phyloP scores from a whole-genome alignment of 176 grass and related monocot genomes.

The Panicum miliaceum region DNA sequence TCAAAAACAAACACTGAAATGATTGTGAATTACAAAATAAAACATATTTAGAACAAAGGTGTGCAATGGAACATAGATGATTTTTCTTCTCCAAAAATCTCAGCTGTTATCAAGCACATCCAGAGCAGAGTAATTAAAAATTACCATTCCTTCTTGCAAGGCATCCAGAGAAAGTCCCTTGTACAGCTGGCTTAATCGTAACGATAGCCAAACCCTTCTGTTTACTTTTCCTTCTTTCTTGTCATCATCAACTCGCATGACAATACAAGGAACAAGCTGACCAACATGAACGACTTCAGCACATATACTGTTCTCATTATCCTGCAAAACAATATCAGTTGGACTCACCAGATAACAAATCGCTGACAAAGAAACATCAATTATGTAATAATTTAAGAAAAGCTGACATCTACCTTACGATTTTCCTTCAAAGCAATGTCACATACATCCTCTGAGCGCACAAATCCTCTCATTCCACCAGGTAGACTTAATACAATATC shows the following conservation, averaged over 20 bases:
- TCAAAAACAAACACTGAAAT: background rate
- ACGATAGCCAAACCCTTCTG: slow-evolving; percentile 80
- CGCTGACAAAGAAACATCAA: slow-evolving; percentile 23
- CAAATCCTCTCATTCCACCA: slow-evolving; percentile 90
- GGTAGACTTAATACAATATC: slow-evolving; percentile 88
- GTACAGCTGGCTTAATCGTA: slow-evolving; percentile 77
- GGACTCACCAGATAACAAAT: slow-evolving; percentile 22
- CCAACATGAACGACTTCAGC: slow-evolving; percentile 73
- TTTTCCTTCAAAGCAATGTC: slow-evolving; percentile 51
- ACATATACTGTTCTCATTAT: slow-evolving; percentile 61
- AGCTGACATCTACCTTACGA: slow-evolving; percentile 46
- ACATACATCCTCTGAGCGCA: slow-evolving; percentile 72
- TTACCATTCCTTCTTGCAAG: slow-evolving; percentile 96
- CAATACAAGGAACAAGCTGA: slow-evolving; percentile 85
- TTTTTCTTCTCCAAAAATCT: slow-evolving; percentile 27
- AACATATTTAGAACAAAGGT: slow-evolving; percentile 24
- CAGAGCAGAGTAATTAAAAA: slow-evolving; percentile 6
- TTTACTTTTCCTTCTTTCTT: slow-evolving; percentile 88
- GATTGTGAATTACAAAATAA: slow-evolving; percentile 11
- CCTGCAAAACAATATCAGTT: slow-evolving; percentile 54
- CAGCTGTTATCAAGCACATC: slow-evolving; percentile 9
- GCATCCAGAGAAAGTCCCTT: slow-evolving; percentile 90
- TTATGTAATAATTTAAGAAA: background rate
- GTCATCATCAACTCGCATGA: slow-evolving; percentile 80
- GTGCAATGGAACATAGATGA: background rate